Evolutionary conservation across 768 basidiomycete genomes (phyloP), one percentile per base, ranked within the genome.

Genomic region (Porphyrellus cyaneotinctus): DNA sequence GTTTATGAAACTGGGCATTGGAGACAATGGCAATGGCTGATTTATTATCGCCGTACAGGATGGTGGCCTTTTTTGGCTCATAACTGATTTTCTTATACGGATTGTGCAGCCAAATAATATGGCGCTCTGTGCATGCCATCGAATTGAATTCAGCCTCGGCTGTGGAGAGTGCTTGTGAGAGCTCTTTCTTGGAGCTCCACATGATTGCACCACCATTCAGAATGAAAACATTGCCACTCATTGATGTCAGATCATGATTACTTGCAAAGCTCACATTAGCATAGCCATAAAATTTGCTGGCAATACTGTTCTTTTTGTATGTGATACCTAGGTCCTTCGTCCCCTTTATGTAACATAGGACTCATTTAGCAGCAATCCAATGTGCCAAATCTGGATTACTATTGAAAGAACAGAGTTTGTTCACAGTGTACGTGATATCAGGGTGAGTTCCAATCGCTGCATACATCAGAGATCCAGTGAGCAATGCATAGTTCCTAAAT

Each of bases 51-150:
- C 65, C 10, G 37, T 58, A 18, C 20, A 58, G 1, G 38, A 70
- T 15, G 45, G 58, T 46, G 2, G 46, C 39, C 66, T 9, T 24
- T 30, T 4, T 54, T 67, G 36, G 52, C 41, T 4, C 43, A 56
- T 44, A 65, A 67, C 61, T 56, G 24, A 43, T 61, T 73, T 24
- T 75, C 62, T 43, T 20, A 6, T 6, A 71, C 15, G 75, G 73
- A 64, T 61, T 73, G 8, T 54, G 48, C 0, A 57, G 63, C 38
- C 61, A 64, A 0, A 65, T 62, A 1, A 35, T 47, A 1, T 57
- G 33, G 4, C 14, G 11, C 1, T n/a, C 18, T 3, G 58, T 53
- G 1, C 45, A 33, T 0, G 52, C 51, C 32, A 62, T 52, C 0
- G 54, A 35, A 2, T 15, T 50, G 12, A 47, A 62, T 20, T 56